Conservation (phyloP, 75 land plant species). For the Ceratopteris richardii region DNA sequence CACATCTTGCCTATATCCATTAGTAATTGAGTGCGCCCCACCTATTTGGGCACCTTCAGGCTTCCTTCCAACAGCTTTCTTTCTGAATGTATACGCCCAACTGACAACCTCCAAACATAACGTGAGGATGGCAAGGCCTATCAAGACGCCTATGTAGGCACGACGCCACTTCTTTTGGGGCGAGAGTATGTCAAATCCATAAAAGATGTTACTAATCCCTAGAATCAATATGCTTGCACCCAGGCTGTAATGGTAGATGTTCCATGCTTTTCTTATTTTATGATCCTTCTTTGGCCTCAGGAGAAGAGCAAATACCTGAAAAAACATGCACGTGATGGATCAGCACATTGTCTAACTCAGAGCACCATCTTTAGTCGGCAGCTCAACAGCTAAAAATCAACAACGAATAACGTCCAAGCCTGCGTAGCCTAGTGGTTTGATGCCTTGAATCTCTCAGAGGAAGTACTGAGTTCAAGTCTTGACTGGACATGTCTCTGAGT, state of each 20-base stretch:
- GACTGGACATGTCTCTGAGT: too few species aligned
- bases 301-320: conserved; percentile 39
- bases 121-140: conserved; percentile 7
- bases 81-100: conserved; percentile 2
- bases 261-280: conserved; percentile 41
- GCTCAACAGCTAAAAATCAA: too few species aligned
- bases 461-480: too few species aligned
- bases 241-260: conserved; percentile 38
- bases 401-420: too few species aligned
- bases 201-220: conserved; percentile 43
- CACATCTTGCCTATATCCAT: too few species aligned
- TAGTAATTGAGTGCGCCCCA: too few species aligned
- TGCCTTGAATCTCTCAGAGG: too few species aligned
- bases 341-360: too few species aligned
- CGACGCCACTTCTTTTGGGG: conserved; percentile 29
- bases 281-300: conserved; percentile 57
- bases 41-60: neutral
- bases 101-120: conserved; percentile 16
- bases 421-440: too few species aligned
- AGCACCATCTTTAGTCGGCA: too few species aligned
- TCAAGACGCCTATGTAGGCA: conserved; percentile 28
- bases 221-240: conserved; percentile 34
- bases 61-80: neutral
- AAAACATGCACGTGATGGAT: too few species aligned
- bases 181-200: conserved; percentile 38